Percentiles rank a stretch among this genome's conserved stretches.
phyloP scores from a whole-genome alignment of 805 yeast genomes.

The Ogataea pini region DNA sequence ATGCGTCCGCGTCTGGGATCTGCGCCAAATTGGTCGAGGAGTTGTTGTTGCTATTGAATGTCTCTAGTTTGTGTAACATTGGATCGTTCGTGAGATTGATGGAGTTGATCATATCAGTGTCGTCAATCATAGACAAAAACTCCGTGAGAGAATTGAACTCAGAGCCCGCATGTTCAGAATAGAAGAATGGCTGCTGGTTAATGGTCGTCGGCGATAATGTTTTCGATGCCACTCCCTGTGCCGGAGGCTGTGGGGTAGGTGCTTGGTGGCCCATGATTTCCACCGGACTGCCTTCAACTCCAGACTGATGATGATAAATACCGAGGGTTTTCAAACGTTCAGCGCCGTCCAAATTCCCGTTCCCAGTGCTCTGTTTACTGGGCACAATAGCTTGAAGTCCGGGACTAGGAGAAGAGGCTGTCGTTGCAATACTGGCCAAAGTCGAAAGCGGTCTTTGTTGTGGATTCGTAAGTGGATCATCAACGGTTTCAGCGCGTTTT shows the following conservation, averaged over 20 bases:
- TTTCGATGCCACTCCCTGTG: slow-evolving; percentile 10
- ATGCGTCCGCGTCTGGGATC: slow-evolving; percentile 16
- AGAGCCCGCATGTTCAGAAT: slow-evolving; percentile 89
- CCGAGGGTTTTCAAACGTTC: slow-evolving; percentile 19
- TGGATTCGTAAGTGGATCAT: not conserved
- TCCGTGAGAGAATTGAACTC: slow-evolving; percentile 90
- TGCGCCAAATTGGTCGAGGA: slow-evolving; percentile 21
- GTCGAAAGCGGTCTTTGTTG: slow-evolving; percentile 5
- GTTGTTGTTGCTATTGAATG: slow-evolving; percentile 25
- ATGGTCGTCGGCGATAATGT: slow-evolving; percentile 27
- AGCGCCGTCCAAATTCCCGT: slow-evolving; percentile 3
- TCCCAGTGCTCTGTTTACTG: not conserved
- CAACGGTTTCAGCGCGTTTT: slow-evolving; percentile 7
- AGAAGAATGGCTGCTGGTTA: slow-evolving; percentile 77
- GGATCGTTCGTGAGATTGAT: slow-evolving; percentile 40
- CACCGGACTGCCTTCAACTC: not conserved
- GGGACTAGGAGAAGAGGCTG: slow-evolving; percentile 8
- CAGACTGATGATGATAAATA: slow-evolving; percentile 18
- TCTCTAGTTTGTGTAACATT: slow-evolving; percentile 37
- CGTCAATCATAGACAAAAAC: slow-evolving; percentile 86
- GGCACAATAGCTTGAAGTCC: slow-evolving; percentile 13
- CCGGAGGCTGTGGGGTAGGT: slow-evolving; percentile 1
- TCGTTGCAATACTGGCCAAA: slow-evolving; percentile 1
- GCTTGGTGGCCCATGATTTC: slow-evolving; percentile 3
- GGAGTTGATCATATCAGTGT: slow-evolving; percentile 62